These are phyloP conservation scores for Papiliotrema laurentii DNA, from an alignment of 1,284 basidiomycete species.

Conservation along the genomic window DNA sequence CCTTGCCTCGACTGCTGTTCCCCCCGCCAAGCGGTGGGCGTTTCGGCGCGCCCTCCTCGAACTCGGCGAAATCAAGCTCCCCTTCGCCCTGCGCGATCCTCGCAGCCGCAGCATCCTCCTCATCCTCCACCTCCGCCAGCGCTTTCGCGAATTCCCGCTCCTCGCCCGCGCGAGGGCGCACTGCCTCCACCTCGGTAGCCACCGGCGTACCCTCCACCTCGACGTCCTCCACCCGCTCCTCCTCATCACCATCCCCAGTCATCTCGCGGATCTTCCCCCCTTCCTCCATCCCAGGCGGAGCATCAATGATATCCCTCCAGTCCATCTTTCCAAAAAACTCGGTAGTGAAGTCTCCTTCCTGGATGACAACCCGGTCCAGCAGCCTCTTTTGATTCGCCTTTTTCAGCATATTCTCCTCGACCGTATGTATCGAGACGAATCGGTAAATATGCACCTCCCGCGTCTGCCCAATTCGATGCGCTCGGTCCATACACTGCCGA, in stretches of 20 bases:
- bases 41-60: slow-evolving; percentile 52
- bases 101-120: slow-evolving; percentile 77
- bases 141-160: slow-evolving; percentile 57
- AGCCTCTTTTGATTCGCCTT: slow-evolving; percentile 95
- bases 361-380: slow-evolving; percentile 87
- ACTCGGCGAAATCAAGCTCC: slow-evolving; percentile 72
- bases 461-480: slow-evolving; percentile 77
- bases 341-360: slow-evolving; percentile 78
- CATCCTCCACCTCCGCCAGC: slow-evolving; percentile 83
- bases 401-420: slow-evolving; percentile 92
- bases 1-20: slow-evolving; percentile 8
- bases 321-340: slow-evolving; percentile 58
- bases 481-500: slow-evolving; percentile 90
- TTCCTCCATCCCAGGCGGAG: slow-evolving; percentile 13
- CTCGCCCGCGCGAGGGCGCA: slow-evolving; percentile 30
- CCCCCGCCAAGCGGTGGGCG: too few relatives aligned
- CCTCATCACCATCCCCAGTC: slow-evolving; percentile 8
- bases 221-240: slow-evolving; percentile 29
- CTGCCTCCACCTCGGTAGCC: slow-evolving; percentile 27
- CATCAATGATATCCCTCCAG: slow-evolving; percentile 77
- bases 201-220: slow-evolving; percentile 24
- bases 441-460: slow-evolving; percentile 96
- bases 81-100: slow-evolving; percentile 73
- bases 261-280: slow-evolving; percentile 9
- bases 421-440: slow-evolving; percentile 75